Percentiles rank a stretch among this genome's conserved stretches.
Conservation (phyloP, 2,329 filamentous ascomycete species). For the Microcyclospora tardicrescens region DNA sequence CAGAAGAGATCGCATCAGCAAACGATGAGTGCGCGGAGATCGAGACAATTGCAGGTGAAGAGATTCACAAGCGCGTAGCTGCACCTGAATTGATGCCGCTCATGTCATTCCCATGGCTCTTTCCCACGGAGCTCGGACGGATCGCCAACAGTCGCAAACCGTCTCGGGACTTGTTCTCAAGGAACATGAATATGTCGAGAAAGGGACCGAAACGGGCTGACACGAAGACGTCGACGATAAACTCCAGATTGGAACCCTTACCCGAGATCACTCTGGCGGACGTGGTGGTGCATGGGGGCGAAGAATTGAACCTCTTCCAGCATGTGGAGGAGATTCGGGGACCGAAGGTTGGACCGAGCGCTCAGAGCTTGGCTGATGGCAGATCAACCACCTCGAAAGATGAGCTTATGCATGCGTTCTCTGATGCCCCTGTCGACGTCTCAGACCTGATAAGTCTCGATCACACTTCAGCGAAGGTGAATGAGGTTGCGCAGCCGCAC, state of each 20-base stretch:
- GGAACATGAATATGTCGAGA: neutral
- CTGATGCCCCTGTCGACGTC: no score
- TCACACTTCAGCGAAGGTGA: no score
- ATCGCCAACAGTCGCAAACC: constrained; percentile 41
- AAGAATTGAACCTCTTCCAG: constrained; percentile 6
- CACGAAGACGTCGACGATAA: constrained; percentile 1
- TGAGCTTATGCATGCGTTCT: no score
- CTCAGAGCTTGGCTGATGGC: no score
- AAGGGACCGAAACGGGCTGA: constrained; percentile 2
- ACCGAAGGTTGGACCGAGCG: no score
- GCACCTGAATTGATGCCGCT: constrained; percentile 53
- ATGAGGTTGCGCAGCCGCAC: no score
- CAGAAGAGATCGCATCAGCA: constrained; percentile 52
- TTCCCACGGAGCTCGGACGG: constrained; percentile 55
- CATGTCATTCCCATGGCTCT: constrained; percentile 91
- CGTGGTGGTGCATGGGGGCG: constrained; percentile 9
- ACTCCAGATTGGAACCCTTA: constrained; percentile 6
- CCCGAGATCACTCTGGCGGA: constrained; percentile 3
- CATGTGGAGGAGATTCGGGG: neutral
- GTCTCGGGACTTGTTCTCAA: neutral
- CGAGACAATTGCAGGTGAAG: constrained; percentile 26
- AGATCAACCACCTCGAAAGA: no score
- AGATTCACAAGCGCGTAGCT: constrained; percentile 26
- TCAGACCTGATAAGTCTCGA: no score
- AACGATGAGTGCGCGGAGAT: constrained; percentile 37